Evolutionary conservation across 2,329 filamentous ascomycete genomes (phyloP), one percentile per base, ranked within the genome.

Genomic region (Mycocentrospora acerina): DNA sequence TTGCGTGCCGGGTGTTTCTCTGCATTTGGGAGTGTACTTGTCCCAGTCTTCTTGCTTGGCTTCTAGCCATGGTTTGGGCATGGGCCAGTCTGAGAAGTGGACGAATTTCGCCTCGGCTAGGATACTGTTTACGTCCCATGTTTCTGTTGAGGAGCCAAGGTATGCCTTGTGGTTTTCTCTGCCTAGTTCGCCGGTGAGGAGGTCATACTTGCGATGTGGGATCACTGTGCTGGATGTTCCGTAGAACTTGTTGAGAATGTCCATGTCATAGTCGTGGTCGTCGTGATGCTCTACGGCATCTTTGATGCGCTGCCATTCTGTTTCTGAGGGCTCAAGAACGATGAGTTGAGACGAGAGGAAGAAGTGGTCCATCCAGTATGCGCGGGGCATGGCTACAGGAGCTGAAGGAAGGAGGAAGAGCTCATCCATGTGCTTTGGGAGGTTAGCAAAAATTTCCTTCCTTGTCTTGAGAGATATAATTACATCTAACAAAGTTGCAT

Each of bases 11-110:
- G n/a, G n/a, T n/a, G n/a, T n/a, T n/a, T n/a, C n/a, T n/a, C n/a
- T n/a, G n/a, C n/a, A n/a, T n/a, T n/a, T n/a, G n/a, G n/a, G n/a
- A n/a, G n/a, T n/a, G n/a, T n/a, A n/a, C n/a, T n/a, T n/a, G n/a
- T n/a, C n/a, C n/a, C n/a, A n/a, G n/a, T n/a, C n/a, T n/a, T n/a
- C n/a, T n/a, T n/a, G n/a, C n/a, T n/a, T n/a, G n/a, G n/a, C n/a
- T n/a, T n/a, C n/a, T n/a, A n/a, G n/a, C n/a, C n/a, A n/a, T n/a
- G n/a, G n/a, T n/a, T n/a, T n/a, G n/a, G n/a, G n/a, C n/a, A n/a
- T n/a, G n/a, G n/a, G n/a, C n/a, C n/a, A n/a, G n/a, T n/a, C n/a
- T 7, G 79, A 82, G 54, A 86, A 86, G 59, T 86, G 82, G 2
- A 86, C 66, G 7, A 81, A 73, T 43, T 82, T 84, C 6, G 80